Evolutionary conservation across 2,329 filamentous ascomycete genomes (phyloP).

Genomic region (Rhynchosporium graminicola): DNA sequence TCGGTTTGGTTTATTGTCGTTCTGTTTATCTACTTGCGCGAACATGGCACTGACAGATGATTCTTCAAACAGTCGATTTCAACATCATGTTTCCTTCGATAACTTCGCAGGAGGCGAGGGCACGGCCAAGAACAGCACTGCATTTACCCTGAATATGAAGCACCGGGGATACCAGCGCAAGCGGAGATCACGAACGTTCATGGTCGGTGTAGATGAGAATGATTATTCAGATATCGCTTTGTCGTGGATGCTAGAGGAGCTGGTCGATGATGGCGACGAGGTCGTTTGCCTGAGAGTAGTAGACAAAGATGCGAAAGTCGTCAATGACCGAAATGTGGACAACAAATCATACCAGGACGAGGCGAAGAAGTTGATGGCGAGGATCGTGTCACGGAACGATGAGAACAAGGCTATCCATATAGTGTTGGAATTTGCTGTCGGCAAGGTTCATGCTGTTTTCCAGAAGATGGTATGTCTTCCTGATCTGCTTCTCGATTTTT

Average conservation of each 20-base stretch:
- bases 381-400: slow-evolving; percentile 68
- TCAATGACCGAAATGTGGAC: slow-evolving; percentile 59
- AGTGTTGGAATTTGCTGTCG: slow-evolving; percentile 70
- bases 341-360: slow-evolving; percentile 64
- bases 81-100: slow-evolving; percentile 71
- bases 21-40: not conserved
- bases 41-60: slow-evolving; percentile 35
- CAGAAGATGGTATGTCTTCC: slow-evolving; percentile 64
- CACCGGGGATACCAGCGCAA: slow-evolving; percentile 71
- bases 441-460: slow-evolving; percentile 71
- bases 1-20: slow-evolving; percentile 2
- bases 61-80: slow-evolving; percentile 53
- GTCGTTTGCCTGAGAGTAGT: slow-evolving; percentile 72
- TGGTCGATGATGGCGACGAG: slow-evolving; percentile 77
- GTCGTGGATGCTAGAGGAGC: slow-evolving; percentile 72
- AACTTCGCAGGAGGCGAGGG: slow-evolving; percentile 69
- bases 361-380: slow-evolving; percentile 63
- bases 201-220: slow-evolving; percentile 73
- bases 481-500: not conserved
- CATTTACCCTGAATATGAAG: slow-evolving; percentile 70
- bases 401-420: slow-evolving; percentile 71
- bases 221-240: slow-evolving; percentile 75
- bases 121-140: slow-evolving; percentile 56
- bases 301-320: slow-evolving; percentile 68
- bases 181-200: slow-evolving; percentile 67